Evolutionary conservation across 2,329 filamentous ascomycete genomes (phyloP), one percentile per base, ranked within the genome.

Genomic region (Dothideomycetes sp.): DNA sequence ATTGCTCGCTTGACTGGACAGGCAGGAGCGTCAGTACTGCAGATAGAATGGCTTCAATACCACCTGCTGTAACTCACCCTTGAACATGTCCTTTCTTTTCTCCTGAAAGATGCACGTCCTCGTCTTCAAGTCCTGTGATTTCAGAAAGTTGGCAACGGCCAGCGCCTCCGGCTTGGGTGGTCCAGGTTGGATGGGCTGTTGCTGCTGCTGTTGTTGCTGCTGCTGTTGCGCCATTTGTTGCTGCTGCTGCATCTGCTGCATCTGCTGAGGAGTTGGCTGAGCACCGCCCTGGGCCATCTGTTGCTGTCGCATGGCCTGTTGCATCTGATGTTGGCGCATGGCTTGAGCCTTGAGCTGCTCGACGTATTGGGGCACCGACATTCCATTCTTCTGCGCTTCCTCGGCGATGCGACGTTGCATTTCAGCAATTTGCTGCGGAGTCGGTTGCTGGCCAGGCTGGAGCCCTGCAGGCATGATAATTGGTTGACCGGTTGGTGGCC

Each of bases 11-110:
- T 96, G 60, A 98, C 91, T 94, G 49, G n/a, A 9, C n/a, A n/a
- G n/a, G n/a, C n/a, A n/a, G n/a, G n/a, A n/a, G n/a, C n/a, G n/a
- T n/a, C n/a, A n/a, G n/a, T n/a, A n/a, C n/a, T n/a, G n/a, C n/a
- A n/a, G n/a, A n/a, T n/a, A n/a, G n/a, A n/a, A n/a, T n/a, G n/a
- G n/a, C n/a, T n/a, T n/a, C n/a, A n/a, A n/a, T n/a, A n/a, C n/a
- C n/a, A n/a, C n/a, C n/a, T n/a, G n/a, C 11, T 8, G 30, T n/a
- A 32, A 8, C 57, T 36, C 69, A 89, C 86, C 87, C 72, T 81
- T 83, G 64, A 98, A 96, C 84, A 98, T 93, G 49, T 98, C 89
- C 66, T 94, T 96, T 54, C 91, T 77, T 71, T 95, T 88, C 53
- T 91, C 91, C 49, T 95, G 88, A 49, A 96, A 75, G 48, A 98